Evolutionary conservation across 768 basidiomycete genomes (phyloP).

Genomic region (Suillus spraguei): DNA sequence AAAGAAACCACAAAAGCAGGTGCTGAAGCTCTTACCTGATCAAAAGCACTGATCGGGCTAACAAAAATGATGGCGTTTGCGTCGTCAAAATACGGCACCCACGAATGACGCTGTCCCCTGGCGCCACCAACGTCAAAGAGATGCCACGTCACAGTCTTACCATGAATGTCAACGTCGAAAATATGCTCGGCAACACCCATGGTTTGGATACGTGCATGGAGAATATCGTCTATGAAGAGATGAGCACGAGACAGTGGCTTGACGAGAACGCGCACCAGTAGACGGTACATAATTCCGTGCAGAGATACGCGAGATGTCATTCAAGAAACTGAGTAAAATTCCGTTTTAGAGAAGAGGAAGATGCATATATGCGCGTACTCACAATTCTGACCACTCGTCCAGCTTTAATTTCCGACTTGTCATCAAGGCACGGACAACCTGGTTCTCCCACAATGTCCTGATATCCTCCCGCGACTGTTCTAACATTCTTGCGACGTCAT

Average conservation of each 20-base stretch:
- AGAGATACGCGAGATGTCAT: conserved; percentile 72
- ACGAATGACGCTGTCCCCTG: conserved; percentile 71
- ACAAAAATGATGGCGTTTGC: conserved; percentile 83
- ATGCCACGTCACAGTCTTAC: conserved; percentile 75
- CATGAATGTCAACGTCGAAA: conserved; percentile 81
- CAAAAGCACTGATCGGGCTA: conserved; percentile 78
- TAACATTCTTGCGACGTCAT: conserved; percentile 64
- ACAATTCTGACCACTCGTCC: conserved; percentile 92
- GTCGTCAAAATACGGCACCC: conserved; percentile 70
- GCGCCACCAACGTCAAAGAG: conserved; percentile 75
- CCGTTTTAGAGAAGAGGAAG: conserved; percentile 10
- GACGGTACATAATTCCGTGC: conserved; percentile 71
- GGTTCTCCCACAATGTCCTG: conserved; percentile 70
- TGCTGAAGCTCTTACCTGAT: conserved; percentile 50
- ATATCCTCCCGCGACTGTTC: conserved; percentile 64
- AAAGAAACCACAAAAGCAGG: neutral
- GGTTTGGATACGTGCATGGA: conserved; percentile 89
- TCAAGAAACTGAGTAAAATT: conserved; percentile 61
- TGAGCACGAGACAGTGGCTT: conserved; percentile 29
- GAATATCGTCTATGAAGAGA: conserved; percentile 66
- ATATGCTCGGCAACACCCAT: conserved; percentile 87
- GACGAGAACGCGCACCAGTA: conserved; percentile 52
- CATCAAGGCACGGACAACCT: conserved; percentile 69
- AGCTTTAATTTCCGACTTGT: conserved; percentile 69
- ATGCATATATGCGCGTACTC: conserved; percentile 39